Evolutionary conservation across 2,329 filamentous ascomycete genomes (phyloP).

Genomic region (Lachnellula suecica): DNA sequence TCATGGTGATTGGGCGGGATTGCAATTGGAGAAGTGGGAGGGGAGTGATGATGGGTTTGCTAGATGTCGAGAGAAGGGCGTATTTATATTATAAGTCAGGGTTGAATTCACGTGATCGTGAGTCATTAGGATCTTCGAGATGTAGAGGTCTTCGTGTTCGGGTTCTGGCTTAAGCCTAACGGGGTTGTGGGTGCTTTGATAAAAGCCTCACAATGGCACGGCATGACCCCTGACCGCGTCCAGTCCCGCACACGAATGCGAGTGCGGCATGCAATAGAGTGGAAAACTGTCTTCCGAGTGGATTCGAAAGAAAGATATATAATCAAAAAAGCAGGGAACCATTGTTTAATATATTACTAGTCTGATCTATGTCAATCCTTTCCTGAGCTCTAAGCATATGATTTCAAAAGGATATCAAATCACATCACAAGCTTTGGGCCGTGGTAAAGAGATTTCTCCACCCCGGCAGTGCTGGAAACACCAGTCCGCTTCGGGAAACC

Average conservation of each 20-base stretch:
- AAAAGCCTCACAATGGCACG: neutral
- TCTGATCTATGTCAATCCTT: neutral
- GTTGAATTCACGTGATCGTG: neutral
- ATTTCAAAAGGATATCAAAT: slow-evolving; percentile 16
- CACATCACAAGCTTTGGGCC: slow-evolving; percentile 48
- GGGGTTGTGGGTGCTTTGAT: neutral
- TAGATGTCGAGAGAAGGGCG: neutral
- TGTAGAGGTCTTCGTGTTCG: neutral
- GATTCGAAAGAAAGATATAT: neutral
- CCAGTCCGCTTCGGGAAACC: slow-evolving; percentile 58
- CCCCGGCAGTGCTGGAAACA: slow-evolving; percentile 22
- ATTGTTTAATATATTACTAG: neutral
- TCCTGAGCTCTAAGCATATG: neutral
- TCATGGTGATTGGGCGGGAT: no score
- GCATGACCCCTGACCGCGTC: neutral
- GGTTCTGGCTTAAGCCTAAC: neutral
- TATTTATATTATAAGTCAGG: neutral
- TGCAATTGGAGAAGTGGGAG: no score
- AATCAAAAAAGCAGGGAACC: neutral
- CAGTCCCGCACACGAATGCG: neutral
- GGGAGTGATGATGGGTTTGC: neutral
- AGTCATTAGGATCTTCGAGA: neutral
- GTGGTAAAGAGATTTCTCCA: slow-evolving; percentile 43
- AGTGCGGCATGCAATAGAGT: neutral
- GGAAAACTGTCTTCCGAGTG: neutral